Evolutionary conservation across 768 basidiomycete genomes (phyloP), one percentile per base, ranked within the genome.

Genomic region (Pleurotus eryngii): DNA sequence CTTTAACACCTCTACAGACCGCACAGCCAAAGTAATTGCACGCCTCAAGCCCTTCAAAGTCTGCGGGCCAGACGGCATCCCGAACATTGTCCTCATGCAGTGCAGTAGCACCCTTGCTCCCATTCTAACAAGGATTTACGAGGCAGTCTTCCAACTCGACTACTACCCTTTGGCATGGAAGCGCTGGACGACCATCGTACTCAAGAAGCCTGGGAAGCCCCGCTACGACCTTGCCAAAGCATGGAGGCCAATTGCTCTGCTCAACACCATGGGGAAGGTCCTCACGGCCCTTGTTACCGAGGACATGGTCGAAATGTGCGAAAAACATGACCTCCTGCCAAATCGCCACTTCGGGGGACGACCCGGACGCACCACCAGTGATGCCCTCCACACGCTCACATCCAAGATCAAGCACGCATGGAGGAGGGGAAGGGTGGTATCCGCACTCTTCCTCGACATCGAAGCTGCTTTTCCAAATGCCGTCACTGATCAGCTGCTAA

Each of bases 391-490:
- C 49, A 56, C 68, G 1, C 59, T 78, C 0, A 64, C 71, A 4
- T 53, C 71, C 2, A 66, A 60, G 12, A 65, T 80, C 30, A 72
- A 77, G 45, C 63, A 68, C 1, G 71, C 72, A 0, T 80, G 77
- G 78, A 42, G 69, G 0, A 49, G 55, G 3, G 53, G 61, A 0
- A 67, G 74, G 15, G 78, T 79, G 0, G 74, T 62, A 0, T 68
- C 68, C 0, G 63, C 68, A 0, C 69, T 79, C 0, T 78, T 74
- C 63, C 67, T 79, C 0, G 76, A 81, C 57, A 68, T 80, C 0
- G 64, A 77, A 61, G 77, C 71, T 0, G 75, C 77, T 1, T 80
- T 78, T 59, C 77, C 74, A 0, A 78, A 71, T 57, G 70, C 69
- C 0, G 72, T 69, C 6, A 67, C 59, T 0, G 67, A 69, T 1